Base-by-base conservation (phyloP, 1,284 basidiomycete genomes). In the Trametes versicolor region DNA sequence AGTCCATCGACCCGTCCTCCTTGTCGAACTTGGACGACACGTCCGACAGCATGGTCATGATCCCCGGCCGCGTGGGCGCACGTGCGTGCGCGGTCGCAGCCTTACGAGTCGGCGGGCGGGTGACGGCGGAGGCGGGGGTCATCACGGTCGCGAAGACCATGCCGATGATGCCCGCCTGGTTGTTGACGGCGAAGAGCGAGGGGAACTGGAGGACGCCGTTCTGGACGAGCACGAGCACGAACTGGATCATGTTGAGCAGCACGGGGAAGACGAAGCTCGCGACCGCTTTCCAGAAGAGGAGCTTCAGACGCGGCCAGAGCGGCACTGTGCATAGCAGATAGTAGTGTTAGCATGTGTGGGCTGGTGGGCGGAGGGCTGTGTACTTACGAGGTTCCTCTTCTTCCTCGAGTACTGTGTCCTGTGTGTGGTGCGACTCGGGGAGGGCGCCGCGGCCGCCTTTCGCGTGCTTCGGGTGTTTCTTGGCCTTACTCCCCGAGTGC, bases 211-310 rank as follows among this genome's bases (percentile, higher is more conserved):
- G 23, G 48, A 60, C 63, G 48, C 48, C 48, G n/a, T 43, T 4
- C 25, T 61, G 58, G 9, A 45, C 37, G 23, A 72, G 48, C 45
- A 65, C 65, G 21, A 74, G 53, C 10, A 66, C 53, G 23, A 76
- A 69, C 61, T 74, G 71, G 19, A 62, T 62, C 55, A 76, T 53
- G 62, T 69, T 70, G 34, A 76, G 58, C 13, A 76, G 56, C 2
- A 72, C 72, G 7, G 76, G 76, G 52, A 78, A 72, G 57, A 77
- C 71, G 61, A 77, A 78, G 66, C 75, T 76, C 27, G 71, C 71
- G 19, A 68, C 58, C 0, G 71, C 62, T 51, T 74, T 72, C 72
- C 74, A 78, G 64, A 77, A 74, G 23, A 78, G 65, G 0, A 69
- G 65, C 37, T 34, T 37, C 27, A 50, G 34, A 1, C 60, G 58